Evolutionary conservation across 306 rosid genomes (phyloP).

Genomic region (Gillenia trifoliata): DNA sequence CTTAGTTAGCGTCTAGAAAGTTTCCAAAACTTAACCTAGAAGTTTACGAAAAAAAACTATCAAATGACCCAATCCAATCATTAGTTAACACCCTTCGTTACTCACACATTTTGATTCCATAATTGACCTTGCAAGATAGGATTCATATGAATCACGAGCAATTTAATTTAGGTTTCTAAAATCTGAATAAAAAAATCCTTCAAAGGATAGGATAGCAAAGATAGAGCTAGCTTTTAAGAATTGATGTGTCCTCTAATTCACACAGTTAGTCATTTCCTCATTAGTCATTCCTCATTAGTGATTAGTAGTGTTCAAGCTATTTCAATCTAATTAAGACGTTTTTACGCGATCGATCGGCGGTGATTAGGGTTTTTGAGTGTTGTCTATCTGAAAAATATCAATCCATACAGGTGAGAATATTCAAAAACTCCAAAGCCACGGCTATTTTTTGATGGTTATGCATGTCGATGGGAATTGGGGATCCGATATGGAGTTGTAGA

Average conservation of each 20-base stretch:
- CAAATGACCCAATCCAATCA: neutral
- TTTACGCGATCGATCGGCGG: neutral
- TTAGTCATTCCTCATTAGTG: neutral
- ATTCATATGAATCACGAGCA: conserved; percentile 9
- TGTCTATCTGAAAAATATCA: neutral
- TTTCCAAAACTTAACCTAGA: neutral
- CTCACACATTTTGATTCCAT: conserved; percentile 12
- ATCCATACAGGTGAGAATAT: conserved; percentile 23
- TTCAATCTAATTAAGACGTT: neutral
- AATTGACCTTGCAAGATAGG: conserved; percentile 20
- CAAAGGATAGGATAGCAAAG: neutral
- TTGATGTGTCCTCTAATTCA: neutral
- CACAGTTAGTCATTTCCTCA: too few species aligned
- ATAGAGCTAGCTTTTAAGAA: conserved; percentile 1
- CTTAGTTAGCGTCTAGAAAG: neutral
- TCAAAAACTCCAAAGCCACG: conserved; percentile 38
- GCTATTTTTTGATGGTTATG: conserved; percentile 33
- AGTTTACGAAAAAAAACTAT: neutral
- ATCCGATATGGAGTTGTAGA: conserved; percentile 27
- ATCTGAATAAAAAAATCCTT: neutral
- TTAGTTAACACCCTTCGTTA: neutral
- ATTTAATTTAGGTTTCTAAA: neutral
- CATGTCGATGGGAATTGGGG: conserved; percentile 26
- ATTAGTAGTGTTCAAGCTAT: neutral
- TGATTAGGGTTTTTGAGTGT: neutral